Evolutionary conservation across 83 land plant species (phyloP), one percentile per base, ranked within the genome.

Genomic region (Thuja plicata): DNA sequence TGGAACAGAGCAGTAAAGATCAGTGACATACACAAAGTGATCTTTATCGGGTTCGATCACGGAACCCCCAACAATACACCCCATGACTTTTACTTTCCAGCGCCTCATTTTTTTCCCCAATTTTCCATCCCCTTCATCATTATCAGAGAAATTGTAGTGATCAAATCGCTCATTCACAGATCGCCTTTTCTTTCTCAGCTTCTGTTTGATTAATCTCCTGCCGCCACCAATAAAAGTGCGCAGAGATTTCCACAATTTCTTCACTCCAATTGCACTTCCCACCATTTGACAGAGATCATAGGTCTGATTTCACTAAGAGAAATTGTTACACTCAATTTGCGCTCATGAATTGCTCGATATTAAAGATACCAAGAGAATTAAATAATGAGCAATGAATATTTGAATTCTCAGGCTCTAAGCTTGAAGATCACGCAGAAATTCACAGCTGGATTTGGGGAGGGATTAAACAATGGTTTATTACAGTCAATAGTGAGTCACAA

Each of bases 11-110:
- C 27, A 17, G 83, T 79, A 79, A 3, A 79, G 83, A 79, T 79
- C 83, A 17, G 83, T 79, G 21, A 79, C 83, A 17, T 79, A 79
- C 83, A 79, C 46, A 79, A 79, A 79, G 27, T 79, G 45, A 3
- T 79, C 83, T 1, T 78, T 78, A 21, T 9, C 46, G 27, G 45
- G 27, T 40, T 40, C 43, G 82, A 78, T 78, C 43, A 37, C 82
- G 15, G 41, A 43, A 11, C 5, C 38, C 45, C 82, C 82, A 12
- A 38, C 40, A 13, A 78, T 11, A 37, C 82, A 78, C 8, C 37
- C 40, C 43, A 35, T 78, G 43, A 46, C 35, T 79, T 40, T 79
- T 5, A 79, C 3, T 6, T 79, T 79, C 83, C 83, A 79, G 4
- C 16, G 5, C 17, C 43, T 1, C 43, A 79, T 3, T 37, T 79